These are phyloP conservation scores for Clonostachys sp. DNA, from an alignment of 2,329 filamentous ascomycete species.

Conservation along the genomic window DNA sequence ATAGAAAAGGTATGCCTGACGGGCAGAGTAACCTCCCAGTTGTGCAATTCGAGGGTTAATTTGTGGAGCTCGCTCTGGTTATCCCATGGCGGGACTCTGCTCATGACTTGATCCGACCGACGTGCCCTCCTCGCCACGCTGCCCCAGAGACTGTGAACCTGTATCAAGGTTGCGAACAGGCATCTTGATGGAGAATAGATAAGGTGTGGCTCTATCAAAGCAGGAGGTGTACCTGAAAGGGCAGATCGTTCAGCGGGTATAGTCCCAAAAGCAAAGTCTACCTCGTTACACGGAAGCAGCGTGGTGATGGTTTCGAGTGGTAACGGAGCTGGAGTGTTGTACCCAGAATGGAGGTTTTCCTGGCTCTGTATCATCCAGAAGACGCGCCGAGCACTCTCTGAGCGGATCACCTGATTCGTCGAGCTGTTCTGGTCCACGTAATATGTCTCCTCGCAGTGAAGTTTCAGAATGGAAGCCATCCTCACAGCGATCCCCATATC, in stretches of 20 bases:
- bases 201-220: conserved; percentile 1
- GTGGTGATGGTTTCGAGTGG: conserved; percentile 25
- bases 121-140: conserved; percentile 22
- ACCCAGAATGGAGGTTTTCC: conserved; percentile 27
- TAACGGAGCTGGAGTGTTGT: conserved; percentile 22
- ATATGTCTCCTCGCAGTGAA: conserved; percentile 30
- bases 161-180: conserved; percentile 28
- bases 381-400: conserved; percentile 25
- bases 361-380: conserved; percentile 31
- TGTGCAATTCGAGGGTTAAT: conserved; percentile 9
- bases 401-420: conserved; percentile 18
- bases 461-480: conserved; percentile 24
- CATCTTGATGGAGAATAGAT: conserved; percentile 7
- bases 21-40: conserved; percentile 22
- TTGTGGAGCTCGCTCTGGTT: conserved; percentile 13
- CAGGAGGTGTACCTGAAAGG: conserved; percentile 21
- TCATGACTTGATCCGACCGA: conserved; percentile 5
- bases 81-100: conserved; percentile 14
- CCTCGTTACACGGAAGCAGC: conserved; percentile 26
- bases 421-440: conserved; percentile 12
- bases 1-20: conserved; percentile 22
- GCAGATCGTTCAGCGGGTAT: conserved; percentile 19
- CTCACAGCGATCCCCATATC: conserved; percentile 29
- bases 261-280: conserved; percentile 27
- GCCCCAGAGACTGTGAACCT: conserved; percentile 29